Percentiles rank a stretch among this genome's conserved stretches.
phyloP scores from a whole-genome alignment of 495 filamentous ascomycete genomes.

The Lophiostoma macrostomum region DNA sequence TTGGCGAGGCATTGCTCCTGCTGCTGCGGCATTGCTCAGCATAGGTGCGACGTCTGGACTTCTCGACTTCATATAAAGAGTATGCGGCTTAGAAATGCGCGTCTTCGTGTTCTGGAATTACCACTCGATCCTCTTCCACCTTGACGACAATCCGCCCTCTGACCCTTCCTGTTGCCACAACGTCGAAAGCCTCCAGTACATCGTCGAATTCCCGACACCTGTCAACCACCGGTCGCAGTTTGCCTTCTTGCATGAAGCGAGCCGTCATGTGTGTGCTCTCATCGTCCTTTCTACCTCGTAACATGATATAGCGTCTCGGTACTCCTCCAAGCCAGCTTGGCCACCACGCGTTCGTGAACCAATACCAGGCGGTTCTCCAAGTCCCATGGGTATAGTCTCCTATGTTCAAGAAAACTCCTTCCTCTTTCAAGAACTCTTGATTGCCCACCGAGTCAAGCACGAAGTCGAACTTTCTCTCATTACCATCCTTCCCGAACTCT shows the following conservation, averaged over 20 bases:
- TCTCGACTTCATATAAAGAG: not conserved
- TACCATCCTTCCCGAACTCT: constrained; percentile 21
- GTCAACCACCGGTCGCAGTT: constrained; percentile 11
- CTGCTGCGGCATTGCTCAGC: constrained; percentile 21
- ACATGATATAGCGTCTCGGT: constrained; percentile 38
- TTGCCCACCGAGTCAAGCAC: constrained; percentile 40
- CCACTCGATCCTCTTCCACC: not conserved
- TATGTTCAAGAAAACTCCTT: constrained; percentile 38
- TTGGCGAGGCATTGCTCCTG: constrained; percentile 18
- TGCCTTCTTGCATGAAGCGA: constrained; percentile 5
- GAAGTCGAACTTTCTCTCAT: constrained; percentile 35
- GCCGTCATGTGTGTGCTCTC: not conserved
- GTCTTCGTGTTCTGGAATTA: too few relatives aligned
- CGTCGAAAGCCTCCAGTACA: constrained; percentile 9
- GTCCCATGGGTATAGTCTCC: constrained; percentile 32
- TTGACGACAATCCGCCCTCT: constrained; percentile 12
- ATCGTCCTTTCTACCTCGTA: not conserved
- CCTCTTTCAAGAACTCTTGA: constrained; percentile 40
- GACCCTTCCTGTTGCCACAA: constrained; percentile 3
- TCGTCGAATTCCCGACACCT: constrained; percentile 11
- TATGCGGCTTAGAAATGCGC: too few relatives aligned
- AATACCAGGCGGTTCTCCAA: constrained; percentile 20
- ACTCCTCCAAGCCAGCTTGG: constrained; percentile 39
- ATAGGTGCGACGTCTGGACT: constrained; percentile 29
- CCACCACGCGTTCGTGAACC: constrained; percentile 36